These are phyloP conservation scores for Carex littledalei DNA, from an alignment of 176 grass and related monocot genomes.

Conservation along the genomic window DNA sequence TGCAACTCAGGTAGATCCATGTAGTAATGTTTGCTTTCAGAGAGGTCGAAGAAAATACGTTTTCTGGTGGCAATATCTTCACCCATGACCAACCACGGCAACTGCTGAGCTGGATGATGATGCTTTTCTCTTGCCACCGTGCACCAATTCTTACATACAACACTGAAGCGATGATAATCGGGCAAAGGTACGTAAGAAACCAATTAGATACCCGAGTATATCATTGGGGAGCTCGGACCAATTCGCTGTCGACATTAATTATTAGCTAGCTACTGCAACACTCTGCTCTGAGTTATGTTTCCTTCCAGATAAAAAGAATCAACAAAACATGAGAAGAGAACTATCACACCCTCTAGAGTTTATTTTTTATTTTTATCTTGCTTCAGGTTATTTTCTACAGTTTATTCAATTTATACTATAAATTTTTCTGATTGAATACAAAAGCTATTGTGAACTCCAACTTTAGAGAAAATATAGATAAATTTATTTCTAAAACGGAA, in stretches of 20 bases:
- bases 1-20: not conserved
- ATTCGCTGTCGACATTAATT: not conserved
- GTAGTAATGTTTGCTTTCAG: not conserved
- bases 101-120: not conserved
- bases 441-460: too few species aligned
- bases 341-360: too few species aligned
- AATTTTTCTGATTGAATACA: too few species aligned
- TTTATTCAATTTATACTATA: too few species aligned
- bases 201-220: not conserved
- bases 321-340: too few species aligned
- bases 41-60: not conserved
- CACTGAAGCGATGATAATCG: not conserved
- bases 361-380: too few species aligned
- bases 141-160: not conserved
- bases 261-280: too few species aligned
- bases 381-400: too few species aligned
- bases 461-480: too few species aligned
- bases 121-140: not conserved
- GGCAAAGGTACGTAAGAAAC: not conserved
- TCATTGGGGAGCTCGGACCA: not conserved
- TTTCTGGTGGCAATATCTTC: not conserved
- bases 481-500: too few species aligned
- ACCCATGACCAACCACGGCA: not conserved
- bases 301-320: too few species aligned
- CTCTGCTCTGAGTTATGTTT: too few species aligned